Base-by-base conservation (phyloP, 208 protist species). In the Leishmania turanica region DNA sequence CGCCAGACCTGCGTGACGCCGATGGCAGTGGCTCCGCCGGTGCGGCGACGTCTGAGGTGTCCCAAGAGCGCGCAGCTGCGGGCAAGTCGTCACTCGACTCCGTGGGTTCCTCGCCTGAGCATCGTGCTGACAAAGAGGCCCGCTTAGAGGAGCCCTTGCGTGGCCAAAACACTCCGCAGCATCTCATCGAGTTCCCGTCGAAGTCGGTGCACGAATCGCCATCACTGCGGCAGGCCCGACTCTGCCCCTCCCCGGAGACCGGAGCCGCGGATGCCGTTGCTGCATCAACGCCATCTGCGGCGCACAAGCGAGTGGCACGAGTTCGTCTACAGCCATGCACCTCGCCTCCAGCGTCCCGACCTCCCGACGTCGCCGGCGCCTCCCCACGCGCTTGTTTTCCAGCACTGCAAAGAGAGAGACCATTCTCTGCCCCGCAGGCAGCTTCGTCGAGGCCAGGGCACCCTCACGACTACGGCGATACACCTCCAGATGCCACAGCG, bases 341-440 rank as follows among this genome's bases (percentile, higher is more conserved):
- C 24, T 76, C 72, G n/a, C 72, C 72, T 42, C 51, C 72, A 45
- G 72, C 53, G 9, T 62, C 45, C 51, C 72, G 51, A n/a, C 72
- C 72, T 15, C 51, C 72, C 31, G n/a, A n/a, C 6, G n/a, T 51
- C 17, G 24, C 31, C 31, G 69, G n/a, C 13, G 8, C 45, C 24
- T 34, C 11, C 1, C n/a, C 24, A 4, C 37, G 27, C 13, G 27
- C 8, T 15, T 73, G 45, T 21, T 54, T 53, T 31, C 45, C 27
- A 1, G 31, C 21, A n/a, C 13, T 17, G 40, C 69, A 53, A 24
- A 37, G 42, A 37, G 40, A 47, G n/a, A 31, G 31, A 7, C 8
- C 45, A 7, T 31, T 54, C 37, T 8, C 69, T 34, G 37, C 69
- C 24, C 45, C 69, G 24, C 69, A 53, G 69, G 45, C 11, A 53